A percentile compares a stretch with the other conserved stretches of the same genome.
phyloP scores from a whole-genome alignment of 164 flowering plant genomes.

The Magnolia officinalis region DNA sequence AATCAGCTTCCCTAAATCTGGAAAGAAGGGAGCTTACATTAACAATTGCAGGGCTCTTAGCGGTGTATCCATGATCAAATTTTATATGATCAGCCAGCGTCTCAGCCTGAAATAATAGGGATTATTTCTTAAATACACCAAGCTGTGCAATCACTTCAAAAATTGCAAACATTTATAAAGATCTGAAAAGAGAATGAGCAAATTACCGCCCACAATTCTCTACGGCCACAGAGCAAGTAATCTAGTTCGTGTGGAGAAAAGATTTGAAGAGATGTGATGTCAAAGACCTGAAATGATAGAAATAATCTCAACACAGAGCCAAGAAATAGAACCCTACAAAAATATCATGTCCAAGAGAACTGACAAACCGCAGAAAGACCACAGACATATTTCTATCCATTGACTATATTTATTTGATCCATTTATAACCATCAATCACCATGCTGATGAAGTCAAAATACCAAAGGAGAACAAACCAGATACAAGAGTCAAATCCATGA shows the following conservation, averaged over 20 bases:
- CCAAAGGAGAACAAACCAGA: neutral
- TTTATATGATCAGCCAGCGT: constrained; percentile 90
- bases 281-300: constrained; percentile 63
- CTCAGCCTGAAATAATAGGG: constrained; percentile 59
- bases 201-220: constrained; percentile 93
- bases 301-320: neutral
- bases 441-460: neutral
- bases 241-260: constrained; percentile 88
- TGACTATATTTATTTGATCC: neutral
- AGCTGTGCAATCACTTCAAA: neutral
- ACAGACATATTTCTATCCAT: neutral
- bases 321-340: neutral
- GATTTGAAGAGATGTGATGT: constrained; percentile 83
- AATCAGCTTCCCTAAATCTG: neutral
- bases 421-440: neutral
- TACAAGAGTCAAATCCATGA: too few relatives aligned
- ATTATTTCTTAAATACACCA: neutral
- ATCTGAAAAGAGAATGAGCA: neutral
- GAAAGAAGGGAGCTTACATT: constrained; percentile 42
- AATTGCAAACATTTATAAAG: neutral
- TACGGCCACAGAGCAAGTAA: constrained; percentile 88
- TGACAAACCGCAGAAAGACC: too few relatives aligned
- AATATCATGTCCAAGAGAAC: neutral
- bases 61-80: constrained; percentile 96
- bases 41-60: constrained; percentile 86